Conservation (phyloP, 768 basidiomycete species). For the Mycena vulgaris region DNA sequence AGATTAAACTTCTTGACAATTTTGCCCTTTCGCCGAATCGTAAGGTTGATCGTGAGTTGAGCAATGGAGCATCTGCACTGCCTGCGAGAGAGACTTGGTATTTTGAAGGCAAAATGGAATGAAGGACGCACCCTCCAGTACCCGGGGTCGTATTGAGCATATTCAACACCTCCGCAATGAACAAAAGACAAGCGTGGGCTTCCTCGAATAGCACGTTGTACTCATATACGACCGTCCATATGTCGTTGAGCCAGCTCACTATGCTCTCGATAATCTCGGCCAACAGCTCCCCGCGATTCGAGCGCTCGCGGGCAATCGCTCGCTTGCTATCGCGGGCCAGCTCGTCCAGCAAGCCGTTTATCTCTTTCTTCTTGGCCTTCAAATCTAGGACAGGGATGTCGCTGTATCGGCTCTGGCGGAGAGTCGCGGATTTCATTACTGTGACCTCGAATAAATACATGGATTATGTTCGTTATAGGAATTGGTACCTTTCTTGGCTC, state of each 20-base stretch:
- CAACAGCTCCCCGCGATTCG: conserved; percentile 68
- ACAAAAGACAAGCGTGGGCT: conserved; percentile 68
- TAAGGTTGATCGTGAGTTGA: conserved; percentile 62
- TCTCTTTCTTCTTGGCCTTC: conserved; percentile 68
- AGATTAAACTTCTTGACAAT: conserved; percentile 65
- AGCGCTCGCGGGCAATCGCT: conserved; percentile 66
- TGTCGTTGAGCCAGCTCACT: conserved; percentile 71
- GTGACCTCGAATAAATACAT: not conserved
- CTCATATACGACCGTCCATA: conserved; percentile 77
- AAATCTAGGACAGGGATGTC: conserved; percentile 67
- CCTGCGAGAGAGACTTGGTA: conserved; percentile 47
- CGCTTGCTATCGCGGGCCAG: conserved; percentile 69
- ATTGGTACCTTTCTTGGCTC: conserved; percentile 52
- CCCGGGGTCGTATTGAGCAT: conserved; percentile 56
- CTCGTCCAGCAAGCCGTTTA: conserved; percentile 67
- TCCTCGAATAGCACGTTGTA: conserved; percentile 64
- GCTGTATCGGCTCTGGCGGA: conserved; percentile 55
- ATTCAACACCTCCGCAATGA: conserved; percentile 55
- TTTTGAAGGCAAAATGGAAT: not conserved
- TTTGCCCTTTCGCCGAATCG: conserved; percentile 62
- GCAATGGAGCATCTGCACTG: conserved; percentile 67
- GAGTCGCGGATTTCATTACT: conserved; percentile 58
- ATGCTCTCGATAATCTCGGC: conserved; percentile 70
- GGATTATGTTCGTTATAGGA: not conserved
- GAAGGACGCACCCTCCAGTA: conserved; percentile 55